Evolutionary conservation across 179 eudicot species (phyloP), one percentile per base, ranked within the genome.

Genomic region (Silene coronaria): DNA sequence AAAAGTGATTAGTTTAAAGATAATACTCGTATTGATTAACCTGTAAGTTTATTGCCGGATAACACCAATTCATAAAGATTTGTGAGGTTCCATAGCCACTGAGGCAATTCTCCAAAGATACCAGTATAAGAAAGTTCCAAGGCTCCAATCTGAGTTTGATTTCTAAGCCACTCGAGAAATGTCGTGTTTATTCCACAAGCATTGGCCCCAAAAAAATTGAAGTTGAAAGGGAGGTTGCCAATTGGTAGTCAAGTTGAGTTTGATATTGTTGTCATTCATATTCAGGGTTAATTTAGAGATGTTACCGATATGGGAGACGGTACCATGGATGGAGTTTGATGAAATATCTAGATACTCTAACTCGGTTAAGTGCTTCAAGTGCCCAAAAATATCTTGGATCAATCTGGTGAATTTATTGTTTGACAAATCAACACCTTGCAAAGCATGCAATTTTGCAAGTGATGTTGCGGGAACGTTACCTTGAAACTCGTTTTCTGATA

Each of bases 71-170:
- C 24, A 9, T 12, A 1, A 23, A 69, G 23, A 21, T 16, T 16
- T 6, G 57, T 75, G 14, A 53, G 28, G 36, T 75, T 65, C 26
- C 46, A 27, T 28, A 75, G 19, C 77, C 71, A 75, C 9, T n/a
- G 38, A 2, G 58, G 63, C 24, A 28, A 46, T 16, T 75, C 51
- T 6, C 77, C 77, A 0, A 71, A 19, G 22, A 75, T 65, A 19
- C 64, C 63, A 11, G 71, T 51, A 32, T 75, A 17, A 11, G 71
- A 75, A 53, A 75, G 77, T 13, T 75, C 72, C 28, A 75, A 21
- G 0, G 0, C 1, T 12, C 3, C 4, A 21, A 75, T 75, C 6
- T 23, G 59, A 28, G 63, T 75, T 67, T 76, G 79, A 19, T 46
- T 57, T 16, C 63, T 45, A 22, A 76, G 23, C 74, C 74, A 76